Conservation (phyloP, 73 alveolate species). For the Tetrahymena thermophila region DNA sequence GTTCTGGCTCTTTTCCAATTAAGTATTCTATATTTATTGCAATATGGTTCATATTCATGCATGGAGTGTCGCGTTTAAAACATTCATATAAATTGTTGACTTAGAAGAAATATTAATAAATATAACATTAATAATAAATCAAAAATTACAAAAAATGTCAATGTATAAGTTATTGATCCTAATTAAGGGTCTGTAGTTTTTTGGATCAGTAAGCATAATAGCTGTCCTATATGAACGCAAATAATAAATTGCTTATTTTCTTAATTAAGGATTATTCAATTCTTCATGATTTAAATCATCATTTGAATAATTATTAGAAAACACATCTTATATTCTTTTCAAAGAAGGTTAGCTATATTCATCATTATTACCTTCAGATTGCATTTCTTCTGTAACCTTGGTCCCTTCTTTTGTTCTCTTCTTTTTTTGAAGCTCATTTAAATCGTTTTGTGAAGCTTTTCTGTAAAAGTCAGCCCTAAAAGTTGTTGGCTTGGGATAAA, state of each 20-base stretch:
- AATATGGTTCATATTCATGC: background rate
- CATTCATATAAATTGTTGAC: background rate
- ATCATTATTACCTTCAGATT: background rate
- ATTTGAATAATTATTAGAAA: background rate
- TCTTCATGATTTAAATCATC: background rate
- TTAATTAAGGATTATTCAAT: background rate
- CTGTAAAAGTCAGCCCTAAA: background rate
- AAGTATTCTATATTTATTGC: background rate
- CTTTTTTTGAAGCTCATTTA: background rate
- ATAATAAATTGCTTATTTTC: background rate
- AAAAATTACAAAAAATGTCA: background rate
- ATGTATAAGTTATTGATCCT: background rate
- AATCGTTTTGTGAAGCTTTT: background rate
- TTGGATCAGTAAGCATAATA: background rate
- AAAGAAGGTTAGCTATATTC: background rate
- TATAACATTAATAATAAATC: background rate
- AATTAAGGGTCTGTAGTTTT: background rate
- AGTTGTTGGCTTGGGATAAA: background rate
- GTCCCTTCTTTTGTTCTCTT: background rate
- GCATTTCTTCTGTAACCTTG: background rate
- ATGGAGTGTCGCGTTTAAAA: background rate
- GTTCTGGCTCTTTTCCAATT: background rate
- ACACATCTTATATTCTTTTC: background rate
- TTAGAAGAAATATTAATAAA: background rate
- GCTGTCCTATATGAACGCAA: background rate